Percentiles rank a stretch among this genome's conserved stretches.
phyloP scores from a whole-genome alignment of 192 early-diverging fungal genomes.

The Umbelopsis ramanniana region DNA sequence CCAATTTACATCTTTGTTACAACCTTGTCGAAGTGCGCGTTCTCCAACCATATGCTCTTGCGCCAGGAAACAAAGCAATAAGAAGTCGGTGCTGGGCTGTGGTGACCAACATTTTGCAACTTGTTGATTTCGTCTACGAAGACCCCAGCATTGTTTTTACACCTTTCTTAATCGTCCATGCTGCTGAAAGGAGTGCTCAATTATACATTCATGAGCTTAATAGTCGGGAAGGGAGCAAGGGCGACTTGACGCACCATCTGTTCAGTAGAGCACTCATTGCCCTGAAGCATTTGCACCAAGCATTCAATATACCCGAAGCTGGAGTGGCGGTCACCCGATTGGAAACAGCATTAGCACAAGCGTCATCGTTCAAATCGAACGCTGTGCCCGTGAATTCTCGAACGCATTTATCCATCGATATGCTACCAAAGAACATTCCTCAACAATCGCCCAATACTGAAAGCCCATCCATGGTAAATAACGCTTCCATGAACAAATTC shows the following conservation, averaged over 20 bases:
- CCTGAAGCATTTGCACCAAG: neutral
- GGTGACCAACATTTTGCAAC: slow-evolving; percentile 21
- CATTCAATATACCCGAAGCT: slow-evolving; percentile 2
- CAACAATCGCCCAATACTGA: neutral
- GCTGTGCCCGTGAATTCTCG: neutral
- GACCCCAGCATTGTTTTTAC: slow-evolving; percentile 6
- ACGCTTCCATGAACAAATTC: no score
- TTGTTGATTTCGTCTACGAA: slow-evolving; percentile 23
- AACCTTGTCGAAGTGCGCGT: slow-evolving; percentile 34
- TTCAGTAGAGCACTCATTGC: neutral
- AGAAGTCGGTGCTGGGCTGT: slow-evolving; percentile 14
- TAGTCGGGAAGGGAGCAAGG: neutral
- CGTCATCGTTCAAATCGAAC: neutral
- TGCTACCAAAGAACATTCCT: neutral
- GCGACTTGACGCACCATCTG: neutral
- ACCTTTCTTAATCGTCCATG: neutral
- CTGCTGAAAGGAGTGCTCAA: neutral
- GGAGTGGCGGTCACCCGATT: neutral
- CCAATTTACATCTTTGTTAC: slow-evolving; percentile 31
- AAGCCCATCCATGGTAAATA: no score
- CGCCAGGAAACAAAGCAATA: neutral
- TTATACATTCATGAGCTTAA: neutral
- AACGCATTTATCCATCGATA: neutral
- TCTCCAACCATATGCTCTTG: slow-evolving; percentile 20
- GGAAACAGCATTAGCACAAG: neutral